Conservation (phyloP, 2,329 filamentous ascomycete genomes). For the Pleurostoma richardsiae region DNA sequence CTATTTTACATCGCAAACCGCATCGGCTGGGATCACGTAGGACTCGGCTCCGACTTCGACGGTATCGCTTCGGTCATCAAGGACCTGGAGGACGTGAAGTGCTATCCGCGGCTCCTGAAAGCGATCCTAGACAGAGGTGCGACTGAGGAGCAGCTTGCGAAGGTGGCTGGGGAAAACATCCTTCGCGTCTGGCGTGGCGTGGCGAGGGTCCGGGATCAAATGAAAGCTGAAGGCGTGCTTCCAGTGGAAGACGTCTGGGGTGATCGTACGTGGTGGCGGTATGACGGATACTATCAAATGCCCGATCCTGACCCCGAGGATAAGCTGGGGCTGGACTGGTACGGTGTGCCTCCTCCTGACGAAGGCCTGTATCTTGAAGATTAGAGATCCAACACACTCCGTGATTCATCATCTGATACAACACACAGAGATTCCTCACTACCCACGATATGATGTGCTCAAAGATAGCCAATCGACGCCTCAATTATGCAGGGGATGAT, state of each 20-base stretch:
- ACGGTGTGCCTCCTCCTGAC: slow-evolving; percentile 15
- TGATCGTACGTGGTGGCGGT: slow-evolving; percentile 24
- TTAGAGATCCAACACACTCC: neutral
- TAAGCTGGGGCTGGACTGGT: slow-evolving; percentile 22
- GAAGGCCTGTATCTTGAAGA: slow-evolving; percentile 11
- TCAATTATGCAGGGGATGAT: too few relatives aligned
- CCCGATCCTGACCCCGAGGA: slow-evolving; percentile 24
- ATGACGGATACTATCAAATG: slow-evolving; percentile 24
- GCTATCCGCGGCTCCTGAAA: slow-evolving; percentile 19
- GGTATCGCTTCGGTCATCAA: slow-evolving; percentile 20
- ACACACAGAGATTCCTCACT: too few relatives aligned
- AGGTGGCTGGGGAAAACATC: slow-evolving; percentile 30
- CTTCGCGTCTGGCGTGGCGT: slow-evolving; percentile 24
- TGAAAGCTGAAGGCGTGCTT: slow-evolving; percentile 20
- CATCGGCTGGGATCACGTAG: slow-evolving; percentile 29
- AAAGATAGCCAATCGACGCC: too few relatives aligned
- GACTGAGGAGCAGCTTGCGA: slow-evolving; percentile 27
- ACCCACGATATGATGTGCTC: too few relatives aligned
- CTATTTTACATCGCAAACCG: slow-evolving; percentile 18
- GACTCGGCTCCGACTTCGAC: slow-evolving; percentile 30
- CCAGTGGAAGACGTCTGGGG: slow-evolving; percentile 29
- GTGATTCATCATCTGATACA: too few relatives aligned
- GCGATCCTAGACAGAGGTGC: slow-evolving; percentile 30
- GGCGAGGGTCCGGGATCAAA: slow-evolving; percentile 15
- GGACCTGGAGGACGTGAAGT: slow-evolving; percentile 18